These are phyloP conservation scores for Clonostachys rosea DNA, from an alignment of 2,329 filamentous ascomycete species.

Conservation along the genomic window DNA sequence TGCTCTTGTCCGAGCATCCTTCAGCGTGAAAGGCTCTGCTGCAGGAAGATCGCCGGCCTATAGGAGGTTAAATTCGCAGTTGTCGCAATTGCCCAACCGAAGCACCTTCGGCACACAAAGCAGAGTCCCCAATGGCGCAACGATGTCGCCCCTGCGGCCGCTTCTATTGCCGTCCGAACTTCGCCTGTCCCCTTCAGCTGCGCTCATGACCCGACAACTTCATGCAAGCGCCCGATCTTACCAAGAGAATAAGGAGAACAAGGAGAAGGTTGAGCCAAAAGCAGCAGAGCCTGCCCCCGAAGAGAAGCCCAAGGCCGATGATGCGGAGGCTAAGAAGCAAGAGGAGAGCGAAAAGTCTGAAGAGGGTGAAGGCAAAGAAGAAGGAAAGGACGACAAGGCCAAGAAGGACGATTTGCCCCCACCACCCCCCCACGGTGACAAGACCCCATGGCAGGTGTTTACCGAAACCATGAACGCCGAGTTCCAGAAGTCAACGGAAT, in stretches of 20 bases:
- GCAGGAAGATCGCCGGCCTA: slow-evolving; percentile 41
- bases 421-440: slow-evolving; percentile 94
- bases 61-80: slow-evolving; percentile 36
- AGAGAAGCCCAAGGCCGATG: slow-evolving; percentile 36
- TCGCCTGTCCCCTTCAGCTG: slow-evolving; percentile 21
- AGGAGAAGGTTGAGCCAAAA: slow-evolving; percentile 29
- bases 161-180: slow-evolving; percentile 32
- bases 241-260: slow-evolving; percentile 30
- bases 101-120: slow-evolving; percentile 17
- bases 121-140: slow-evolving; percentile 15
- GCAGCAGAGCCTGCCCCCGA: slow-evolving; percentile 27
- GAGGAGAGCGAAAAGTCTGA: slow-evolving; percentile 26
- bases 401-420: slow-evolving; percentile 70
- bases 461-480: slow-evolving; percentile 91
- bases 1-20: slow-evolving; percentile 33
- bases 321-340: slow-evolving; percentile 6
- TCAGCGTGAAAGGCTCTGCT: slow-evolving; percentile 21
- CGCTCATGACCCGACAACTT: slow-evolving; percentile 20
- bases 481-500: slow-evolving; percentile 96
- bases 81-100: slow-evolving; percentile 17
- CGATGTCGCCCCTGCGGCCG: slow-evolving; percentile 35
- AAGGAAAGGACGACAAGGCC: slow-evolving; percentile 50
- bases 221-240: slow-evolving; percentile 20
- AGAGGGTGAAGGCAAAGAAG: slow-evolving; percentile 35
- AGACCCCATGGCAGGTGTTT: slow-evolving; percentile 98